Percentiles rank a stretch among this genome's conserved stretches.
phyloP scores from a whole-genome alignment of 78 protist genomes.

The Polysphondylium violaceum region DNA sequence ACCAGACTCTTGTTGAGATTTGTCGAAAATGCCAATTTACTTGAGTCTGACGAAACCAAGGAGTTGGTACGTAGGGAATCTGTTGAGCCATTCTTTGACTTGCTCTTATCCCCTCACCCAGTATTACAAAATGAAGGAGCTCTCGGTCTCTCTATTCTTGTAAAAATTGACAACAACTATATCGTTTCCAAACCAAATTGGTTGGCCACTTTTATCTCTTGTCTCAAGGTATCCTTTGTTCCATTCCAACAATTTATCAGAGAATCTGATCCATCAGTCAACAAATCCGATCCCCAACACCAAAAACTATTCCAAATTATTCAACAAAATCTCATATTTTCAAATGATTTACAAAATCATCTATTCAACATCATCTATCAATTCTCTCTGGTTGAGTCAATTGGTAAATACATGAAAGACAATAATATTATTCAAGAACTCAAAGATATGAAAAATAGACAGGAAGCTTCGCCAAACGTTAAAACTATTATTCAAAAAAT shows the following conservation, averaged over 20 bases:
- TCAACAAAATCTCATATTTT: neutral
- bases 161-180: neutral
- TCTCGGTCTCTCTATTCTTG: neutral
- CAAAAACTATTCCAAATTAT: conserved; percentile 1
- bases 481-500: conserved; percentile 31
- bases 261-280: neutral
- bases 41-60: neutral
- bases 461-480: neutral
- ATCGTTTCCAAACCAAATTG: neutral
- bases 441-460: conserved; percentile 14
- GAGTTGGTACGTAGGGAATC: neutral
- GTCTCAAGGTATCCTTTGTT: neutral
- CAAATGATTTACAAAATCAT: neutral
- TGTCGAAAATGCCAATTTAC: neutral
- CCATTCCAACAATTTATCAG: conserved; percentile 23
- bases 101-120: conserved; percentile 21
- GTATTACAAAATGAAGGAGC: conserved; percentile 40
- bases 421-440: neutral
- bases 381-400: neutral
- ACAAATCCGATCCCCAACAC: neutral
- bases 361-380: neutral
- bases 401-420: conserved; percentile 12
- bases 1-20: conserved; percentile 37
- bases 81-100: conserved; percentile 34
- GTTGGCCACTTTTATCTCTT: neutral